phyloP scores from a whole-genome alignment of 192 early-diverging fungal genomes.

The Backusella macrospora region DNA sequence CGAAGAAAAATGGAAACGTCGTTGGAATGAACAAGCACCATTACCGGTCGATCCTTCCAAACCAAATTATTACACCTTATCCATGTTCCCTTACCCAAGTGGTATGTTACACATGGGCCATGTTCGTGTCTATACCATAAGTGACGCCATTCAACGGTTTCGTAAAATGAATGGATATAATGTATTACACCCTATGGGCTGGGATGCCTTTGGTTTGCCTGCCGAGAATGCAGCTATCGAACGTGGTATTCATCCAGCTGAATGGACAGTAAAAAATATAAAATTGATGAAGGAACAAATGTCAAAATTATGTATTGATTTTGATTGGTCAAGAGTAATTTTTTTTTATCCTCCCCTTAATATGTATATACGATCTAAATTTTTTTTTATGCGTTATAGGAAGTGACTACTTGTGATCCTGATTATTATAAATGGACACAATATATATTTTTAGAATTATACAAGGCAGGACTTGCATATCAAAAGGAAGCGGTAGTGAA shows the following conservation, averaged over 20 bases:
- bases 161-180: conserved; percentile 71
- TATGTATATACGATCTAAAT: no score
- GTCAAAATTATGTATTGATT: conserved; percentile 70
- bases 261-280: conserved; percentile 90
- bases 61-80: conserved; percentile 77
- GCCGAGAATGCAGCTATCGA: conserved; percentile 97
- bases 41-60: conserved; percentile 26
- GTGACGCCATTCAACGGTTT: conserved; percentile 83
- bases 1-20: conserved; percentile 66
- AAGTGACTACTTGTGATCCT: conserved; percentile 85
- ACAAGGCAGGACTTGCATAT: conserved; percentile 80
- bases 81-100: conserved; percentile 97
- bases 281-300: conserved; percentile 81
- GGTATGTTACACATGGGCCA: conserved; percentile 96
- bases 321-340: conserved; percentile 91
- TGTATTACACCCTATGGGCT: conserved; percentile 92
- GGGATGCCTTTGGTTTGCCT: conserved; percentile 98
- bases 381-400: conserved; percentile 43
- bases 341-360: no score
- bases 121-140: conserved; percentile 94
- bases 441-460: conserved; percentile 79
- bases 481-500: conserved; percentile 91
- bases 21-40: conserved; percentile 43
- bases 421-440: conserved; percentile 97
- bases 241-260: conserved; percentile 69